A percentile compares a stretch with the other conserved stretches of the same genome.
Conservation (phyloP, 768 basidiomycete species). For the Mycena indigotica region DNA sequence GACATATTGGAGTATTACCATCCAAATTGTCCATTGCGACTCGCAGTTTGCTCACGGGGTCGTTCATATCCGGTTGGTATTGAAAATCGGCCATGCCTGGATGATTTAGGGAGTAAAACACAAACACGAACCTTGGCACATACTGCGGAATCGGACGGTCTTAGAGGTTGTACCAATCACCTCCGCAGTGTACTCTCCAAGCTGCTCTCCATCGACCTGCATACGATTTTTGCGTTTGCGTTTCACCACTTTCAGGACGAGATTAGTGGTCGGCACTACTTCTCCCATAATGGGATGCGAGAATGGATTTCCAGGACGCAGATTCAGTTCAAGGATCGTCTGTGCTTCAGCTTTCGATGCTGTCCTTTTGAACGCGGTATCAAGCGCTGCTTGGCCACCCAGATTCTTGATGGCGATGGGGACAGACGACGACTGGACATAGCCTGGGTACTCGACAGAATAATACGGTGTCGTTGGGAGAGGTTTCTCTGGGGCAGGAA, state of each 20-base stretch:
- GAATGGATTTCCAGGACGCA: constrained; percentile 75
- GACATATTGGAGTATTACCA: constrained; percentile 48
- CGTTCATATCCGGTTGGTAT: constrained; percentile 73
- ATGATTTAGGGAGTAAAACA: constrained; percentile 1
- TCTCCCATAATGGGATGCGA: constrained; percentile 86
- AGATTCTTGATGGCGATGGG: constrained; percentile 63
- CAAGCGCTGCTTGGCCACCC: constrained; percentile 70
- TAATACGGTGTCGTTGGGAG: constrained; percentile 67
- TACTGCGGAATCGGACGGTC: constrained; percentile 89
- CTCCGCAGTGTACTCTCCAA: constrained; percentile 76
- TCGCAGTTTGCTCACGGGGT: constrained; percentile 71
- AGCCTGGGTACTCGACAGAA: constrained; percentile 90
- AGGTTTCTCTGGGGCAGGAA: constrained; percentile 37
- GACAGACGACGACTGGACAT: constrained; percentile 65
- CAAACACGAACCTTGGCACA: constrained; percentile 31
- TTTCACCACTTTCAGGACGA: constrained; percentile 85
- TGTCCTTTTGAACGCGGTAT: constrained; percentile 74
- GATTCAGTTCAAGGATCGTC: constrained; percentile 67
- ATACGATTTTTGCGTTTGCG: constrained; percentile 45
- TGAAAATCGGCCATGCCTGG: constrained; percentile 94
- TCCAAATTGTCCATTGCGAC: constrained; percentile 79
- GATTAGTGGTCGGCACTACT: constrained; percentile 71
- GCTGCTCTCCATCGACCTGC: constrained; percentile 33
- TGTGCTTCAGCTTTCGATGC: constrained; percentile 58
- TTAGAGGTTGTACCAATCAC: constrained; percentile 76